A percentile compares a stretch with the other conserved stretches of the same genome.
phyloP scores from a whole-genome alignment of 192 early-diverging fungal genomes.

The Backusella macrospora region DNA sequence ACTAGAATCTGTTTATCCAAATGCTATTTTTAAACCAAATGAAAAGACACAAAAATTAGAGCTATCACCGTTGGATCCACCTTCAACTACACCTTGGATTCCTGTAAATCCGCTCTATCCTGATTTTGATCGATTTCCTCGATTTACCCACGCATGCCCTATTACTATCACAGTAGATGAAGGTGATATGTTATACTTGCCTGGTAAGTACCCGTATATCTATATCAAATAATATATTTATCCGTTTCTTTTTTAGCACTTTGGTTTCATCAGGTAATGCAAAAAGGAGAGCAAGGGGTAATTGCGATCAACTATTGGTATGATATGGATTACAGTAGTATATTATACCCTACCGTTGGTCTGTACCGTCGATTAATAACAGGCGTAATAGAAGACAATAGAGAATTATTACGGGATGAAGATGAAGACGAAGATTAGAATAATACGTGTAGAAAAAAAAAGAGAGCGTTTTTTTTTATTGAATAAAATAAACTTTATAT shows the following conservation, averaged over 20 bases:
- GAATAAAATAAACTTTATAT: slow-evolving; percentile 1
- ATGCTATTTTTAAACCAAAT: slow-evolving; percentile 27
- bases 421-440: slow-evolving; percentile 1
- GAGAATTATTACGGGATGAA: not conserved
- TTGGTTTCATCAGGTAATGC: slow-evolving; percentile 60
- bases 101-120: slow-evolving; percentile 49
- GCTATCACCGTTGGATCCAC: slow-evolving; percentile 38
- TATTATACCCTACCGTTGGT: slow-evolving; percentile 30
- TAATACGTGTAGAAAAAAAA: not conserved
- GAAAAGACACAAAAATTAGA: slow-evolving; percentile 9
- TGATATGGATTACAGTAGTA: slow-evolving; percentile 47
- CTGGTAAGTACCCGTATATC: slow-evolving; percentile 33
- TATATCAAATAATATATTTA: not conserved
- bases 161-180: slow-evolving; percentile 45
- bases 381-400: slow-evolving; percentile 16
- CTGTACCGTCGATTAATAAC: slow-evolving; percentile 33
- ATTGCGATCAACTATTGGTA: slow-evolving; percentile 63
- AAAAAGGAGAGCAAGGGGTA: slow-evolving; percentile 50
- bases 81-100: slow-evolving; percentile 46
- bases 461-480: not conserved
- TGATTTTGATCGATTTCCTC: slow-evolving; percentile 42
- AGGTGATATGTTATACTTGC: slow-evolving; percentile 58
- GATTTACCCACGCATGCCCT: slow-evolving; percentile 45
- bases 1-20: slow-evolving; percentile 18
- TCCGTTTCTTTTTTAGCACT: slow-evolving; percentile 25